phyloP scores from a whole-genome alignment of 305 asterid species.

The Caryopteris hybrid region DNA sequence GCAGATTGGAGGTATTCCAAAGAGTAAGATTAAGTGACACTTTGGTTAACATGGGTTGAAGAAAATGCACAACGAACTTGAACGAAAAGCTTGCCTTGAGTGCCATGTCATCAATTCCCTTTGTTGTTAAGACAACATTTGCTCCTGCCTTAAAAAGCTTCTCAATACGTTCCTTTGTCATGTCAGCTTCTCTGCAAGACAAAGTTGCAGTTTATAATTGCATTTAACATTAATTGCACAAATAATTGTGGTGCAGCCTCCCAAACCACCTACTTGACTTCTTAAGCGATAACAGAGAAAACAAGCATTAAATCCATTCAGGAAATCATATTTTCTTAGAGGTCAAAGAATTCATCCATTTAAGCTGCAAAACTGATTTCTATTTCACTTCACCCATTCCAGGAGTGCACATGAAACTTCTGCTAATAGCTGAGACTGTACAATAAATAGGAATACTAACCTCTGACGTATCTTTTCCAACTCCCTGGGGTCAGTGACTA shows the following conservation, averaged over 20 bases:
- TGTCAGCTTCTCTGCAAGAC: slow-evolving; percentile 83
- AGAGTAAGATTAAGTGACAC: background rate
- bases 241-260: background rate
- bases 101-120: slow-evolving; percentile 99
- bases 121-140: slow-evolving; percentile 86
- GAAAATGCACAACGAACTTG: background rate
- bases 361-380: background rate
- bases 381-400: background rate
- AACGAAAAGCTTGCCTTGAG: slow-evolving; percentile 57
- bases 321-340: background rate
- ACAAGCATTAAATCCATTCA: background rate
- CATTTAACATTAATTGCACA: background rate
- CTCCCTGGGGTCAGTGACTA: slow-evolving; percentile 93
- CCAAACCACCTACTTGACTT: background rate
- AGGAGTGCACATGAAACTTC: slow-evolving; percentile 5
- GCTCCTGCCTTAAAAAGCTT: slow-evolving; percentile 95
- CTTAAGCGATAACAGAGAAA: background rate
- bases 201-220: background rate
- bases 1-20: background rate
- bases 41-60: background rate
- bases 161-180: slow-evolving; percentile 95
- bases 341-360: background rate
- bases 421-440: background rate
- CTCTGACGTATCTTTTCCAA: slow-evolving; percentile 98
- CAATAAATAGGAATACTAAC: slow-evolving; percentile 28